Percentiles rank a stretch among this genome's conserved stretches.
These are phyloP conservation scores for Candida montana DNA, from an alignment of 805 yeast genomes.

Conservation along the genomic window DNA sequence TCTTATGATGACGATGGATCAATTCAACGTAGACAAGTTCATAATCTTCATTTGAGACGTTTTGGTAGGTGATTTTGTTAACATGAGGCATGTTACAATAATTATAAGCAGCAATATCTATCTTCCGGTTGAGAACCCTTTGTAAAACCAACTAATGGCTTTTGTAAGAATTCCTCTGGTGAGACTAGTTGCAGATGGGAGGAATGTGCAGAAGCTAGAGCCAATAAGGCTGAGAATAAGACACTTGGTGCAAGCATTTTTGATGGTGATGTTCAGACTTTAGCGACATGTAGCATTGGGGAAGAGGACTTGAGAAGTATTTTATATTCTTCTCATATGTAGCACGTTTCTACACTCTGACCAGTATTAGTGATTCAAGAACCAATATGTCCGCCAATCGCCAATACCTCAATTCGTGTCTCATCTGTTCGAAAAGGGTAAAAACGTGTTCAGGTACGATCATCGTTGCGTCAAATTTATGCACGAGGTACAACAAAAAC, in stretches of 20 bases:
- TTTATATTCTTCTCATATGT: neutral
- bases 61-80: constrained; percentile 26
- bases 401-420: too few relatives aligned
- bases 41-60: constrained; percentile 23
- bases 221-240: neutral
- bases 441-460: too few relatives aligned
- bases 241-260: constrained; percentile 3
- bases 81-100: constrained; percentile 43
- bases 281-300: too few relatives aligned
- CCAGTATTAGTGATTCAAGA: too few relatives aligned
- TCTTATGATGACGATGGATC: constrained; percentile 40
- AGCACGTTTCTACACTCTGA: too few relatives aligned
- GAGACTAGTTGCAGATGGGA: constrained; percentile 14
- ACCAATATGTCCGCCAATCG: too few relatives aligned
- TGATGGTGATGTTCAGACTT: too few relatives aligned
- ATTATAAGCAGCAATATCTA: constrained; percentile 31
- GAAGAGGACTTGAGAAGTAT: neutral
- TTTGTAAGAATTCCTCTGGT: constrained; percentile 15
- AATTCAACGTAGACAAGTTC: constrained; percentile 33
- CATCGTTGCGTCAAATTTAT: too few relatives aligned
- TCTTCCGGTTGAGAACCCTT: constrained; percentile 21
- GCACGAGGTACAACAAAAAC: too few relatives aligned
- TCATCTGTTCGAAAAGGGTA: too few relatives aligned
- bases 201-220: neutral
- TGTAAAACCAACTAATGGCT: constrained; percentile 20